Conservation (phyloP, 1,284 basidiomycete genomes). For the Schizophyllum commune region DNA sequence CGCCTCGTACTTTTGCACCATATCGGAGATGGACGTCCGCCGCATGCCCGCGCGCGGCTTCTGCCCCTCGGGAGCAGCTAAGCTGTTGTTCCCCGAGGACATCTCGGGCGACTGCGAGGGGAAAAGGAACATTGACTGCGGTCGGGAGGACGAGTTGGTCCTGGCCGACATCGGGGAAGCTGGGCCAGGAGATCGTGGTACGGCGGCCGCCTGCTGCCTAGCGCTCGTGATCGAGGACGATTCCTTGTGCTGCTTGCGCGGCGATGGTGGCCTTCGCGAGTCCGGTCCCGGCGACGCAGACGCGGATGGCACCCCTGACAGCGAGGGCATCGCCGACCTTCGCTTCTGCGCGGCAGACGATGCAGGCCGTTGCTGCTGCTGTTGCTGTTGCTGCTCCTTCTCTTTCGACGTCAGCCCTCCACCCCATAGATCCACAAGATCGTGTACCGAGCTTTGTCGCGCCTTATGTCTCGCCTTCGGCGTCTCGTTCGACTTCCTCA, state of each 20-base stretch:
- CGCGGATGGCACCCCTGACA: neutral
- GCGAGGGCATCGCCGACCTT: neutral
- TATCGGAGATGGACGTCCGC: slow-evolving; percentile 72
- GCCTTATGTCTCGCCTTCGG: slow-evolving; percentile 33
- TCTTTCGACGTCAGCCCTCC: slow-evolving; percentile 37
- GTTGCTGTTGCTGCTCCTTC: slow-evolving; percentile 18
- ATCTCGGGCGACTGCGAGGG: slow-evolving; percentile 39
- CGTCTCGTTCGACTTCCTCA: slow-evolving; percentile 13
- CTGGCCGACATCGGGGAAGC: neutral
- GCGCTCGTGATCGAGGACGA: neutral
- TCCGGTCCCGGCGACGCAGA: neutral
- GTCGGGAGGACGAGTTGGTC: slow-evolving; percentile 34
- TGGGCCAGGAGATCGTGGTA: neutral
- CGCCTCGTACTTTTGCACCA: slow-evolving; percentile 72
- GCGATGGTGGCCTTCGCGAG: neutral
- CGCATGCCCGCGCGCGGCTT: slow-evolving; percentile 33
- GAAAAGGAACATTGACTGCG: slow-evolving; percentile 69
- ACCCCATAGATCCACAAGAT: slow-evolving; percentile 69
- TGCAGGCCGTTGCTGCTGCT: neutral
- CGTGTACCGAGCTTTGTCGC: slow-evolving; percentile 72
- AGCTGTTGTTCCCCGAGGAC: slow-evolving; percentile 14
- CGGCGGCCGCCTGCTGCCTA: neutral
- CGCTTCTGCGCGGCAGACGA: slow-evolving; percentile 3
- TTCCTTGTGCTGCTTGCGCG: neutral
- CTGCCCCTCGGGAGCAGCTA: slow-evolving; percentile 35